Base-by-base conservation (phyloP, 768 basidiomycete genomes). In the Rhodotorula graminis region DNA sequence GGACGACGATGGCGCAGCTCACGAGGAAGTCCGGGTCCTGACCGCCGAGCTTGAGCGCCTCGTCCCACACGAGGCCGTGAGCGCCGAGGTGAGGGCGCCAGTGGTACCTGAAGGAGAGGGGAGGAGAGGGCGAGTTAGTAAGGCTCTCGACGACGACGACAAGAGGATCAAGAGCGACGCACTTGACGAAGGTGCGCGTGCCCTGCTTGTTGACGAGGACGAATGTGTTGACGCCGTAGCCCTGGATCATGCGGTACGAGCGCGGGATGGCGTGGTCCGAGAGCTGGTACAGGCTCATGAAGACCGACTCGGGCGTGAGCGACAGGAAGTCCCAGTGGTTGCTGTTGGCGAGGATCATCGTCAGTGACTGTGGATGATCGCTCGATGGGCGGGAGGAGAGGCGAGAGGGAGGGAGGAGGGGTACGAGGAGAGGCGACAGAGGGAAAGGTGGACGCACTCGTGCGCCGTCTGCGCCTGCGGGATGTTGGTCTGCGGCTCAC, bases 11-110 rank as follows among this genome's bases (percentile, higher is more conserved):
- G n/a, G n/a, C n/a, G n/a, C n/a, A n/a, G 19, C 19, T 23, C 49
- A 23, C 42, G 74, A 93, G 92, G 81, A 90, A 94, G 80, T 93
- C 92, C 21, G 93, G 92, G 80, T 94, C 92, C 80, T 92, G 90
- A 0, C 90, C 90, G 33, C 61, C 56, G 56, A 94, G 85, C 80
- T 93, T 93, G 71, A 94, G 83, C 1, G 90, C 90, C 76, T 96
- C 93, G 73, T 95, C 92, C 92, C 93, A 95, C 11, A 89, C 83
- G 25, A 94, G 82, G 69, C 87, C 89, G 79, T 93, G 90, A 3
- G 90, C 89, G 31, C 92, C 92, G 25, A 93, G 85, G 47, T 70
- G 69, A 21, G 92, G 87, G 52, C 86, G 86, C 84, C 87, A 90
- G 80, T 93, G 90, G 80, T 92, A 62, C 50, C 50, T 52, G 50